Evolutionary conservation across 2,329 filamentous ascomycete species (phyloP).

Genomic region (Corinectria fuckeliana): DNA sequence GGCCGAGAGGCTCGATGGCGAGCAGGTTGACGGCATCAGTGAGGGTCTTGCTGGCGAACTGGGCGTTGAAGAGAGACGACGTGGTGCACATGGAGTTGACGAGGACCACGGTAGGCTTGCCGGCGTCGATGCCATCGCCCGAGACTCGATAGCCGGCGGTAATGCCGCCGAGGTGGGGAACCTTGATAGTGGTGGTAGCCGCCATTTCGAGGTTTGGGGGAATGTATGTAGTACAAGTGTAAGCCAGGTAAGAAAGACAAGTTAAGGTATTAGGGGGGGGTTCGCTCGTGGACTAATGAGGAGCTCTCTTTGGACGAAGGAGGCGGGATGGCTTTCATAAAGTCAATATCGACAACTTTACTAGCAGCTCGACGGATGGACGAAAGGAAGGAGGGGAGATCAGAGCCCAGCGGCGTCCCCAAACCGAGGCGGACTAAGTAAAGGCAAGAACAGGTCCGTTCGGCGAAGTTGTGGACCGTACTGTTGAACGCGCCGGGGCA

Average conservation of each 20-base stretch:
- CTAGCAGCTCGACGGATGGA: background rate
- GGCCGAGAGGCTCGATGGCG: slow-evolving; percentile 60
- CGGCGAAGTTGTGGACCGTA: background rate
- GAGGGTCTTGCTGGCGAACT: slow-evolving; percentile 51
- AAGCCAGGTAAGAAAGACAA: too few relatives aligned
- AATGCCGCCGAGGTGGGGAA: slow-evolving; percentile 57
- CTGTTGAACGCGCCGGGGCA: background rate
- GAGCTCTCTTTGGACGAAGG: background rate
- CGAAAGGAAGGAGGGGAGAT: background rate
- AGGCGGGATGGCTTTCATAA: background rate
- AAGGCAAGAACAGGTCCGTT: too few relatives aligned
- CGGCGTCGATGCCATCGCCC: slow-evolving; percentile 51
- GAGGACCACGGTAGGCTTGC: slow-evolving; percentile 58
- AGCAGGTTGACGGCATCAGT: slow-evolving; percentile 54
- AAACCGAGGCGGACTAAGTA: background rate
- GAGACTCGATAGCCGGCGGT: slow-evolving; percentile 53
- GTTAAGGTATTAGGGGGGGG: background rate
- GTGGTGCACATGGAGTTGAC: slow-evolving; percentile 61
- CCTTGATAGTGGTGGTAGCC: slow-evolving; percentile 50
- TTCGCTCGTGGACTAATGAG: background rate
- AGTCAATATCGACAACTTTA: background rate
- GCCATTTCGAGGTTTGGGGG: slow-evolving; percentile 38
- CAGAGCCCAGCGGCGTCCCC: background rate
- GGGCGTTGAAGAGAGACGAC: slow-evolving; percentile 51
- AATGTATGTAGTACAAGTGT: background rate